These are phyloP conservation scores for Tirmania nivea DNA, from an alignment of 495 filamentous ascomycete species.

Conservation along the genomic window DNA sequence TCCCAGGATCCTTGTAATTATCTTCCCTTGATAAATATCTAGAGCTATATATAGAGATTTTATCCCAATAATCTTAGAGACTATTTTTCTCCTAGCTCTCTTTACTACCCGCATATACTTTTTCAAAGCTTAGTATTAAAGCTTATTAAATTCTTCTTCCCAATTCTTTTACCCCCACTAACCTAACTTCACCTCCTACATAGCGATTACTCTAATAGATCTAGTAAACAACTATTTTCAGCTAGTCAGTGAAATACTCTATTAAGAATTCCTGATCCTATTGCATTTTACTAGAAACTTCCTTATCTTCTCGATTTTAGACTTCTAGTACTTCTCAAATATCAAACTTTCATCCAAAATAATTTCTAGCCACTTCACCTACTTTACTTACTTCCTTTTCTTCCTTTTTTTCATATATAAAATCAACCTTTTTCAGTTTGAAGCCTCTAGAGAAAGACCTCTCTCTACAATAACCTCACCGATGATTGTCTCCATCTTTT, in stretches of 20 bases:
- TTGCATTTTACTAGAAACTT: background rate
- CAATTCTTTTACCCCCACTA: background rate
- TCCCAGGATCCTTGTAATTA: too few species aligned
- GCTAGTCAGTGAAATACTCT: background rate
- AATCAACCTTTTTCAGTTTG: background rate
- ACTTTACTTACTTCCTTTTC: background rate
- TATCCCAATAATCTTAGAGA: background rate
- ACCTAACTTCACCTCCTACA: background rate
- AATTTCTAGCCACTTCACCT: background rate
- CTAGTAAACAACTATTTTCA: background rate
- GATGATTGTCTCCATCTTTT: background rate
- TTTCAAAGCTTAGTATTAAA: too few species aligned
- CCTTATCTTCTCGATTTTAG: background rate
- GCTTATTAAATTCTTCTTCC: too few species aligned
- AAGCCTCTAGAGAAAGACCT: background rate
- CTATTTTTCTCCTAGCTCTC: background rate
- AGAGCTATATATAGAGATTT: background rate
- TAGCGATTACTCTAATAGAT: background rate
- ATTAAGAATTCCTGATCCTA: background rate
- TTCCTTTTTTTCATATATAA: background rate
- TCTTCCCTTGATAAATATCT: background rate
- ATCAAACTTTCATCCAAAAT: background rate
- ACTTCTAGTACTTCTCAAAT: background rate
- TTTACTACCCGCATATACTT: too few species aligned
- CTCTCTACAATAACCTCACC: background rate